Conservation (phyloP, 441 rosid species). For the Hypseocharis bilobata region DNA sequence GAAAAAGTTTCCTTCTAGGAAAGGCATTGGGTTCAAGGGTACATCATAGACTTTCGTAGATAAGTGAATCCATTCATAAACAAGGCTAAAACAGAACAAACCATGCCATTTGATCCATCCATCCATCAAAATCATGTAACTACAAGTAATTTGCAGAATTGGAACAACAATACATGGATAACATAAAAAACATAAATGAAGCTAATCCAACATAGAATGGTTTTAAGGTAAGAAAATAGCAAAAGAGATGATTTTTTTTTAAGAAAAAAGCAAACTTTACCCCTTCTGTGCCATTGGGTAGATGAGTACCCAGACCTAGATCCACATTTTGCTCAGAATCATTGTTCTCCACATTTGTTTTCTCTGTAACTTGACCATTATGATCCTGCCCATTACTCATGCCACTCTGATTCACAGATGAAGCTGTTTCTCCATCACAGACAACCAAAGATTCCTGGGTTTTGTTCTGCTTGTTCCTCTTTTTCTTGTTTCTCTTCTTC, state of each 20-base stretch:
- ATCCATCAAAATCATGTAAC: no score
- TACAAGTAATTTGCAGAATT: background rate
- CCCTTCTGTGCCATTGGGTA: background rate
- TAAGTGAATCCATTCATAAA: background rate
- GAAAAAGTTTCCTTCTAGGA: background rate
- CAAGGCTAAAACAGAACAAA: background rate
- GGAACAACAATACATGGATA: background rate
- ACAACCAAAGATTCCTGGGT: background rate
- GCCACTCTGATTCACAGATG: background rate
- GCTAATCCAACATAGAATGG: background rate
- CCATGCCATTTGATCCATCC: background rate
- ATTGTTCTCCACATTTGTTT: background rate
- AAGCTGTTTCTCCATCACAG: background rate
- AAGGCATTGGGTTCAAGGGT: background rate
- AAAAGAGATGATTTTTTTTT: background rate
- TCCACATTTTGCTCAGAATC: background rate
- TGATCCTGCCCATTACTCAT: background rate
- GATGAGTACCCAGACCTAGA: background rate
- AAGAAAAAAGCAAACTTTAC: background rate
- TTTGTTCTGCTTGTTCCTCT: slow-evolving; percentile 1
- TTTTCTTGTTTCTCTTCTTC: background rate
- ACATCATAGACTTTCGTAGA: background rate
- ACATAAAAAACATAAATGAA: background rate
- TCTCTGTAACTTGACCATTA: background rate
- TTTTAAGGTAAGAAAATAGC: background rate